Base-by-base conservation (phyloP, 208 protist genomes). In the Leishmania martiniquensis region DNA sequence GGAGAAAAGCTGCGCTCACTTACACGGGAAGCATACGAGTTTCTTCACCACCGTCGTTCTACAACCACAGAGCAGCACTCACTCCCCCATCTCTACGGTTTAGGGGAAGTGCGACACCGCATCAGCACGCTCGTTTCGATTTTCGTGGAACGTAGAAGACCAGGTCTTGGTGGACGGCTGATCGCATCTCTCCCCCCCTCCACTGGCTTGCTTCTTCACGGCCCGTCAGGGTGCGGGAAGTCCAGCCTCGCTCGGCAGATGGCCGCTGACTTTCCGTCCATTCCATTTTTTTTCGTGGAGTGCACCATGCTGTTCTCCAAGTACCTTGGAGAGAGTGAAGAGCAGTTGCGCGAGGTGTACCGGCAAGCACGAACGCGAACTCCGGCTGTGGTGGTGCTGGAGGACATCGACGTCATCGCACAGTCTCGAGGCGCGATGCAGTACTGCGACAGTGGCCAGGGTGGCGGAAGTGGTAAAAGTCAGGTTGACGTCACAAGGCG, bases 311-410 rank as follows among this genome's bases (percentile, higher is more conserved):
- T 98, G 25, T 98, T 97, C 78, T 92, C 91, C 2, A 96, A 95
- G 87, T 98, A 92, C 70, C 85, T 98, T 22, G 95, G 95, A 25
- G 92, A 98, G 82, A 98, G 93, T 70, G 95, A 98, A 80, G 82
- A 92, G 84, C 75, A 88, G 42, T 78, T 98, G 78, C 88, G 95
- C 3, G 84, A 86, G 37, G 85, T 95, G n/a, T 98, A 96, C 84
- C 74, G 75, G 9, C 62, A 76, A 12, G 94, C 92, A 7, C 87
- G 93, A n/a, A 49, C 70, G n/a, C 70, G 73, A 5, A 63, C 86
- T n/a, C 95, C 95, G 13, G 84, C 90, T 22, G 89, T 97, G n/a
- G 85, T 98, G 3, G 85, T 98, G 29, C 85, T 97, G 42, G 93
- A 97, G 57, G 90, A 97, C 57, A 75, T 98, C 45, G 93, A 97